Evolutionary conservation across 106 monocot species (phyloP).

Genomic region (Dendrobium catenatum): DNA sequence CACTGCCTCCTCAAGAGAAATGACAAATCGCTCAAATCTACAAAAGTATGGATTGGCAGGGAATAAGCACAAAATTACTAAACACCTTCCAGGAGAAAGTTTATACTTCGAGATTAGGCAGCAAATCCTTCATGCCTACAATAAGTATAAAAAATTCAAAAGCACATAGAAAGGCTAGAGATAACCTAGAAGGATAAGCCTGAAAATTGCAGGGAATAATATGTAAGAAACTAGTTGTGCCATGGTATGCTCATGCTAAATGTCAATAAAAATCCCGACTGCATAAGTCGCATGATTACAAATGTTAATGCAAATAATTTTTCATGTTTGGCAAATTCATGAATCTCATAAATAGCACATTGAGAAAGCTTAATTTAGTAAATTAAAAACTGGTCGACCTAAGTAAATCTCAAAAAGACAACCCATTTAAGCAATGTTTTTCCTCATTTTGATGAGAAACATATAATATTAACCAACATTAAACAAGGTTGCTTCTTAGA

Average conservation of each 20-base stretch:
- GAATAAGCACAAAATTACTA: slow-evolving; percentile 6
- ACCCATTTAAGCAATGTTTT: too few relatives aligned
- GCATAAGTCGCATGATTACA: not conserved
- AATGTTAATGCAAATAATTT: not conserved
- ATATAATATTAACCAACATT: too few relatives aligned
- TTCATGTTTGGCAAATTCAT: not conserved
- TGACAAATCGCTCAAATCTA: slow-evolving; percentile 88
- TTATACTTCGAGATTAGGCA: not conserved
- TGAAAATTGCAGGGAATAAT: not conserved
- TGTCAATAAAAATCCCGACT: not conserved
- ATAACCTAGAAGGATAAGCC: not conserved
- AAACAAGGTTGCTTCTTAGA: too few relatives aligned
- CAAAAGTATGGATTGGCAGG: slow-evolving; percentile 9
- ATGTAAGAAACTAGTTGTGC: not conserved
- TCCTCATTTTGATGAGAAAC: too few relatives aligned
- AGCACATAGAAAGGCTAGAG: not conserved
- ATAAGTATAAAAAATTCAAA: not conserved
- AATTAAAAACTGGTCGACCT: too few relatives aligned
- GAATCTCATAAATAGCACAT: not conserved
- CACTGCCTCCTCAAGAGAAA: slow-evolving; percentile 82
- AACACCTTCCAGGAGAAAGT: not conserved
- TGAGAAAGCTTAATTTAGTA: not conserved
- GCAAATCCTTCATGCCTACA: not conserved
- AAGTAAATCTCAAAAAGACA: too few relatives aligned
- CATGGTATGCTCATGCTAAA: not conserved